A percentile compares a stretch with the other conserved stretches of the same genome.
Evolutionary conservation across 805 yeast genomes (phyloP).

Genomic region (Teunomyces aglyptinius): DNA sequence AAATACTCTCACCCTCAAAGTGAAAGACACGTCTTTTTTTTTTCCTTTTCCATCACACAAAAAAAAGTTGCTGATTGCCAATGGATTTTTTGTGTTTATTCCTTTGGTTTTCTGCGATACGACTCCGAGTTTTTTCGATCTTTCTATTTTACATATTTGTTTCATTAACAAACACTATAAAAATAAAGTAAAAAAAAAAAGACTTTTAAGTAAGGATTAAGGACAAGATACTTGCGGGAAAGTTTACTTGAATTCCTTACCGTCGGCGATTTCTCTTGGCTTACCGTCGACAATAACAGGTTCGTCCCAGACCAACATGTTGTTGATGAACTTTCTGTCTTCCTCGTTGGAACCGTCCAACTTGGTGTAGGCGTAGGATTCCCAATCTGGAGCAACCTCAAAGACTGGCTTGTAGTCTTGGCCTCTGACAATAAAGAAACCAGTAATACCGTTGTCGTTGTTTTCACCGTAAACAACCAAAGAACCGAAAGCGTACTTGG

Average conservation of each 20-base stretch:
- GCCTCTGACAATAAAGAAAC: conserved; percentile 94
- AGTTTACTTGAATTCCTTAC: conserved; percentile 90
- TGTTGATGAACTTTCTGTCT: conserved; percentile 76
- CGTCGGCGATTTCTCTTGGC: conserved; percentile 87
- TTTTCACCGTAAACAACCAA: conserved; percentile 96
- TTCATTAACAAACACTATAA: neutral
- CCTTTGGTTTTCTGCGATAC: too few relatives aligned
- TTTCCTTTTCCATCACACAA: neutral
- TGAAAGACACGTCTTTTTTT: neutral
- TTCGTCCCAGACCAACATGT: conserved; percentile 98
- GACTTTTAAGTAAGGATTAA: neutral
- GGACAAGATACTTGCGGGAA: neutral
- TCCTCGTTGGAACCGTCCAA: conserved; percentile 76
- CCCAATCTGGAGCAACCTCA: conserved; percentile 99
- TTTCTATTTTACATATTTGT: too few relatives aligned
- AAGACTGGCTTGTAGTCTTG: conserved; percentile 88
- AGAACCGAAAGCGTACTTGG: conserved; percentile 92
- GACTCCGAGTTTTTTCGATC: too few relatives aligned
- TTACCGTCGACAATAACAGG: conserved; percentile 81
- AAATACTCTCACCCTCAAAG: neutral
- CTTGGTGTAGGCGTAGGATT: conserved; percentile 81
- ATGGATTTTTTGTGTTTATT: too few relatives aligned
- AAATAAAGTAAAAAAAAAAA: neutral
- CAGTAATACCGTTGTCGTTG: conserved; percentile 96
- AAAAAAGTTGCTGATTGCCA: too few relatives aligned